These are phyloP conservation scores for Hibiscus syriacus DNA, from an alignment of 345 rosid species.

Conservation along the genomic window DNA sequence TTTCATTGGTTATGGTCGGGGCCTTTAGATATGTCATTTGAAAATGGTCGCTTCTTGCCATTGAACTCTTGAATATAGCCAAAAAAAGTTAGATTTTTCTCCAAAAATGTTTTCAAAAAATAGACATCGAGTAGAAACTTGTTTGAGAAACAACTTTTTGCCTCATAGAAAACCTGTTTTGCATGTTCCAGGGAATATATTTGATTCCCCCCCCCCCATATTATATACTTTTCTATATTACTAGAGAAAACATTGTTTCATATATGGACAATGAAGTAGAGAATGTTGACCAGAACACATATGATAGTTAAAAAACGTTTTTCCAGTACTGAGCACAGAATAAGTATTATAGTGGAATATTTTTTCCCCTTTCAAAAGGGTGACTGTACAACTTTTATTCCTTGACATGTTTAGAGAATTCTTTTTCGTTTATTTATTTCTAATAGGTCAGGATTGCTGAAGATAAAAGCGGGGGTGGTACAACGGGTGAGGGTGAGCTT, in stretches of 20 bases:
- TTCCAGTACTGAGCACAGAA: neutral
- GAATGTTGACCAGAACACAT: neutral
- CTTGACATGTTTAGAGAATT: neutral
- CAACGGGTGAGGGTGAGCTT: conserved; percentile 67
- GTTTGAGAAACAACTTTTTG: neutral
- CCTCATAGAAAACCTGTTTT: neutral
- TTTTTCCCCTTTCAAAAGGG: neutral
- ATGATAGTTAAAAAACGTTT: neutral
- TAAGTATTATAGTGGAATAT: neutral
- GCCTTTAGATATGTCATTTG: neutral
- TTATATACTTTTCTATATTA: neutral
- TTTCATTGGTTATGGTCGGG: conserved; percentile 1
- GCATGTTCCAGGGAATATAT: neutral
- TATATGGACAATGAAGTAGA: neutral
- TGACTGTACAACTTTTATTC: neutral
- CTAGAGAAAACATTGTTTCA: neutral
- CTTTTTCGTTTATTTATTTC: conserved; percentile 9
- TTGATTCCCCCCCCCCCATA: no score
- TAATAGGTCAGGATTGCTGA: conserved; percentile 61
- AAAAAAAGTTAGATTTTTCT: neutral
- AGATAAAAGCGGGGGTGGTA: conserved; percentile 43
- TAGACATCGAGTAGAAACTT: neutral
- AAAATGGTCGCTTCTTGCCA: neutral
- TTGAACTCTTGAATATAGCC: neutral
- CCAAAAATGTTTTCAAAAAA: neutral